Conservation (phyloP, 768 basidiomycete genomes). For the Agrocybe praecox region DNA sequence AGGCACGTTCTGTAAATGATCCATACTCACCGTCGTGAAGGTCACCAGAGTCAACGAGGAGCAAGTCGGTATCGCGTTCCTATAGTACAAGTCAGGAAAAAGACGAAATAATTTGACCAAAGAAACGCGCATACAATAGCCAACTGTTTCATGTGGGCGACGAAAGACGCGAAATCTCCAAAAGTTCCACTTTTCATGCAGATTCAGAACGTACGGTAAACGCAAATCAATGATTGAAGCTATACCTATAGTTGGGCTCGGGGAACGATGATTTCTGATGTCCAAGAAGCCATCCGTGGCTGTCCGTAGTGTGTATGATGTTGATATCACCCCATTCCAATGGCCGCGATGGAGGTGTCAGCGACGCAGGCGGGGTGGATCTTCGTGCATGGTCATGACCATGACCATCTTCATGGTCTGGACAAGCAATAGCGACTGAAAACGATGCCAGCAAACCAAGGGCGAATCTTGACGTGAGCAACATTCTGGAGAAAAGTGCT, state of each 20-base stretch:
- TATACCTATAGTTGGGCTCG: constrained; percentile 67
- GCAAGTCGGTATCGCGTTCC: constrained; percentile 77
- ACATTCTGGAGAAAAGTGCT: constrained; percentile 2
- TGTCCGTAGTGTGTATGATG: constrained; percentile 85
- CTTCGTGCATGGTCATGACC: constrained; percentile 34
- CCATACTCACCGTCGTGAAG: constrained; percentile 60
- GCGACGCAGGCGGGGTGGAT: constrained; percentile 39
- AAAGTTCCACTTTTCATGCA: constrained; percentile 33
- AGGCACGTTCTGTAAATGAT: neutral
- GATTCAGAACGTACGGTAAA: neutral
- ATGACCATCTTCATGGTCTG: constrained; percentile 27
- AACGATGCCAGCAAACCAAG: constrained; percentile 15
- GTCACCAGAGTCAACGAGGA: constrained; percentile 84
- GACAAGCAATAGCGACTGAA: constrained; percentile 20
- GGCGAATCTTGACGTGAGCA: constrained; percentile 12
- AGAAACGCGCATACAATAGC: constrained; percentile 48
- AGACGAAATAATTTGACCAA: neutral
- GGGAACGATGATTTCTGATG: constrained; percentile 77
- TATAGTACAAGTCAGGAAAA: constrained; percentile 18
- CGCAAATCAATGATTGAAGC: neutral
- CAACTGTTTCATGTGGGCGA: constrained; percentile 76
- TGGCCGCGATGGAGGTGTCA: constrained; percentile 62
- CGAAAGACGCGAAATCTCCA: constrained; percentile 90
- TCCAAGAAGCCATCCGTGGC: constrained; percentile 71
- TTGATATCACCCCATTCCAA: constrained; percentile 91